phyloP scores from a whole-genome alignment of 1,284 basidiomycete genomes.

The Thecaphora frezii region DNA sequence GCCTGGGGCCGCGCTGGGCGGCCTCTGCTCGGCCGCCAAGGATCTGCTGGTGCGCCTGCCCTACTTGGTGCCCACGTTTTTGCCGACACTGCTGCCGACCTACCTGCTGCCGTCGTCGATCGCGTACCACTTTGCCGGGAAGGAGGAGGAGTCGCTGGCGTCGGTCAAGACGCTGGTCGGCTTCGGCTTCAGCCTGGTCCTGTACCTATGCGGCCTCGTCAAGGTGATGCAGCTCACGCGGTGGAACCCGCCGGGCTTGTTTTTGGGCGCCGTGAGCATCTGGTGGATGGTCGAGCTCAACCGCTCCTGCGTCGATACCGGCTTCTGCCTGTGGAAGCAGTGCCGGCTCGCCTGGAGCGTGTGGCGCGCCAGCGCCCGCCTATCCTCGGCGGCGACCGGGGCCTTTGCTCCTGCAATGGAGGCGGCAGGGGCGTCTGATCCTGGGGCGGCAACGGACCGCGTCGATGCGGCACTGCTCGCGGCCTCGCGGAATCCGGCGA shows the following conservation, averaged over 20 bases:
- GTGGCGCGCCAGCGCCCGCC: slow-evolving; percentile 1
- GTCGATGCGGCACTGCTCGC: too few relatives aligned
- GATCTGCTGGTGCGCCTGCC: slow-evolving; percentile 18
- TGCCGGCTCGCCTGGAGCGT: slow-evolving; percentile 17
- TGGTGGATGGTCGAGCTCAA: slow-evolving; percentile 26
- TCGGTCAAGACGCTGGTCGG: slow-evolving; percentile 26
- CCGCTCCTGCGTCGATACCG: slow-evolving; percentile 11
- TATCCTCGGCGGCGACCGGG: too few relatives aligned
- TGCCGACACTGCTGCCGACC: slow-evolving; percentile 19
- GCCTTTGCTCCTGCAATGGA: too few relatives aligned
- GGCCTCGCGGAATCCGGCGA: neutral
- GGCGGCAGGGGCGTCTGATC: too few relatives aligned
- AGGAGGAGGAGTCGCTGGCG: slow-evolving; percentile 30
- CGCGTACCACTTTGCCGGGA: slow-evolving; percentile 22
- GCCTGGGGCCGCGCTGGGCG: neutral
- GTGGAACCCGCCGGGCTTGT: slow-evolving; percentile 19
- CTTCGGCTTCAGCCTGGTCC: slow-evolving; percentile 15
- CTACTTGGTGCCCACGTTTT: slow-evolving; percentile 14
- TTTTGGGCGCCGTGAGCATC: slow-evolving; percentile 17
- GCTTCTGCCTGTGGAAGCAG: slow-evolving; percentile 17
- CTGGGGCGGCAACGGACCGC: too few relatives aligned
- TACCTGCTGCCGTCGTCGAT: slow-evolving; percentile 19
- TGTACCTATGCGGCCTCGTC: slow-evolving; percentile 14
- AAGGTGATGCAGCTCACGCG: slow-evolving; percentile 14
- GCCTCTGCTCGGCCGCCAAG: slow-evolving; percentile 2